Evolutionary conservation across 208 protist species (phyloP).

Genomic region (Porcisia hertigi): DNA sequence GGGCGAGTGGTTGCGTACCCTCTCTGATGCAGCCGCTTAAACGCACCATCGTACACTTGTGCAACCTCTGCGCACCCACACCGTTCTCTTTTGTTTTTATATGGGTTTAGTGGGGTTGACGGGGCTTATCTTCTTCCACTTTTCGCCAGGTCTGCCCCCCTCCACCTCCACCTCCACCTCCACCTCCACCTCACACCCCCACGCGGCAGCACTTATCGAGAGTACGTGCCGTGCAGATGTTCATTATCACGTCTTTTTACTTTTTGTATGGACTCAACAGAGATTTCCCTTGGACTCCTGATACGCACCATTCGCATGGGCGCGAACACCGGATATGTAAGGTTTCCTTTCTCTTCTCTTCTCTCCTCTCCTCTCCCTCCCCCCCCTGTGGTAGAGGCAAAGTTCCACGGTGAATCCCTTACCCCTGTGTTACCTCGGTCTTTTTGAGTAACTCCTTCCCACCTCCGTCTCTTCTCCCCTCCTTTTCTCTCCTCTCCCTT

Average conservation of each 20-base stretch:
- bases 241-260: conserved; percentile 1
- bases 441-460: neutral
- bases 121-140: neutral
- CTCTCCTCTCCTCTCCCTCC: neutral
- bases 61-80: neutral
- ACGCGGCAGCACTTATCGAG: neutral
- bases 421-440: neutral
- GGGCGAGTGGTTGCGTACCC: conserved; percentile 13
- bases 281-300: neutral
- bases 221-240: neutral
- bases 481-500: neutral
- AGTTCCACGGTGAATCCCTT: neutral
- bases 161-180: neutral
- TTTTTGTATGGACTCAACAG: neutral
- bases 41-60: neutral
- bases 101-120: neutral
- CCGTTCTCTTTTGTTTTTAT: neutral
- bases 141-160: neutral
- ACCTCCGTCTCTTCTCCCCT: neutral
- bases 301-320: neutral
- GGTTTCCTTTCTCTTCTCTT: neutral
- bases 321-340: neutral
- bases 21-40: conserved; percentile 2
- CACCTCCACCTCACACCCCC: no score
- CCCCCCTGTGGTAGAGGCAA: neutral